Evolutionary conservation across 2,329 filamentous ascomycete genomes (phyloP).

Genomic region (Seiridium cupressi): DNA sequence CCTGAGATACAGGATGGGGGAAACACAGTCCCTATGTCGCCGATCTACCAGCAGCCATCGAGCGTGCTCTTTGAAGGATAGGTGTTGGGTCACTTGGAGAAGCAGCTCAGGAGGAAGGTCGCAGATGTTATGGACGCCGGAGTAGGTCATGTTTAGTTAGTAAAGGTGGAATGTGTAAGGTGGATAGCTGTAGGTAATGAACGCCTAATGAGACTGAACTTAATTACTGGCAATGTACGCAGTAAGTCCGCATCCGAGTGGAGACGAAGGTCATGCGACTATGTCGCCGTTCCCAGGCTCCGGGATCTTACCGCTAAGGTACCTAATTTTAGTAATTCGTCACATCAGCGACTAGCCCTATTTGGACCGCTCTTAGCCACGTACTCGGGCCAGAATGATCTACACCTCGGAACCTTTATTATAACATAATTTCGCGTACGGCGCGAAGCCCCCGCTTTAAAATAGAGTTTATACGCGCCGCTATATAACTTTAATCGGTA

Average conservation of each 20-base stretch:
- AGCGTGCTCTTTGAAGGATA: not conserved
- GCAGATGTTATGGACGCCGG: not conserved
- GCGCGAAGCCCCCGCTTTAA: not conserved
- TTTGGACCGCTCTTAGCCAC: not conserved
- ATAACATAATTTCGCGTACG: not conserved
- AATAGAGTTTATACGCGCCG: not conserved
- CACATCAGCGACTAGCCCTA: not conserved
- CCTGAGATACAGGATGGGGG: not conserved
- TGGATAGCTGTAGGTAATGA: not conserved
- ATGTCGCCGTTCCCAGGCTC: not conserved
- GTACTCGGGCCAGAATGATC: not conserved
- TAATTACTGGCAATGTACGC: not conserved
- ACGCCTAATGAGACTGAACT: not conserved
- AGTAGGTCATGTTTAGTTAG: not conserved
- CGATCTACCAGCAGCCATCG: not conserved
- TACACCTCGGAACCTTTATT: not conserved
- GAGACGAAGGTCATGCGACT: not conserved
- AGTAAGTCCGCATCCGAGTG: not conserved
- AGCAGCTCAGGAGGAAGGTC: constrained; percentile 1
- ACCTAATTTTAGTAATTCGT: not conserved
- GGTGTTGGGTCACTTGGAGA: not conserved
- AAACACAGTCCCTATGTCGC: not conserved
- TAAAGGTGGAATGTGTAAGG: not conserved
- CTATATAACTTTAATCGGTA: not conserved
- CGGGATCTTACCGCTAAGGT: not conserved